These are phyloP conservation scores for Penicillium sp. DNA, from an alignment of 2,329 filamentous ascomycete genomes.

Conservation along the genomic window DNA sequence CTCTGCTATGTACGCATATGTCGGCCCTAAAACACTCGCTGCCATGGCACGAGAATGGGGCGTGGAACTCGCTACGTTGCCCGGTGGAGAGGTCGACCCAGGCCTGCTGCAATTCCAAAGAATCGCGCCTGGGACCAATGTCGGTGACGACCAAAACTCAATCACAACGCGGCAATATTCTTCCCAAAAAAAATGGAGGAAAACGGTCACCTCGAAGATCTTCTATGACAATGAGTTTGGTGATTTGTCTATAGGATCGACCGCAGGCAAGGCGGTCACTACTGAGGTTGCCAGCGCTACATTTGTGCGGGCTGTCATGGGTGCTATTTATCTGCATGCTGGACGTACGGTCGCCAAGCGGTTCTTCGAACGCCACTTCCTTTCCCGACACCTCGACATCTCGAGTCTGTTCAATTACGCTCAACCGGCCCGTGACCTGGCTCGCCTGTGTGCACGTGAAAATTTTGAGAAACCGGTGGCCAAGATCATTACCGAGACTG, in stretches of 20 bases:
- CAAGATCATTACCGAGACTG: slow-evolving; percentile 85
- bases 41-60: slow-evolving; percentile 83
- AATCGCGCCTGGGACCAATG: slow-evolving; percentile 42
- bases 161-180: slow-evolving; percentile 45
- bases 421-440: slow-evolving; percentile 78
- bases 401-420: slow-evolving; percentile 78
- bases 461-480: slow-evolving; percentile 85
- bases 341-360: slow-evolving; percentile 73
- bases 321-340: slow-evolving; percentile 79
- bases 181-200: slow-evolving; percentile 59
- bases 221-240: slow-evolving; percentile 84
- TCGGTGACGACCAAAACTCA: slow-evolving; percentile 43
- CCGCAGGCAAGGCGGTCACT: slow-evolving; percentile 40
- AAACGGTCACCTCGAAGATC: slow-evolving; percentile 71
- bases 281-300: slow-evolving; percentile 63
- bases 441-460: slow-evolving; percentile 79
- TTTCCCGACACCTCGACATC: slow-evolving; percentile 74
- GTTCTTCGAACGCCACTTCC: slow-evolving; percentile 81
- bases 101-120: slow-evolving; percentile 78
- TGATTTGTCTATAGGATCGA: slow-evolving; percentile 50
- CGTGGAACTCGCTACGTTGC: slow-evolving; percentile 79
- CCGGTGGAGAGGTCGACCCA: slow-evolving; percentile 87
- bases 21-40: slow-evolving; percentile 70
- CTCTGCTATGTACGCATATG: slow-evolving; percentile 79
- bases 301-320: slow-evolving; percentile 80